Evolutionary conservation across 2,329 filamentous ascomycete species (phyloP), one percentile per base, ranked within the genome.

Genomic region (Exophiala viscosa): DNA sequence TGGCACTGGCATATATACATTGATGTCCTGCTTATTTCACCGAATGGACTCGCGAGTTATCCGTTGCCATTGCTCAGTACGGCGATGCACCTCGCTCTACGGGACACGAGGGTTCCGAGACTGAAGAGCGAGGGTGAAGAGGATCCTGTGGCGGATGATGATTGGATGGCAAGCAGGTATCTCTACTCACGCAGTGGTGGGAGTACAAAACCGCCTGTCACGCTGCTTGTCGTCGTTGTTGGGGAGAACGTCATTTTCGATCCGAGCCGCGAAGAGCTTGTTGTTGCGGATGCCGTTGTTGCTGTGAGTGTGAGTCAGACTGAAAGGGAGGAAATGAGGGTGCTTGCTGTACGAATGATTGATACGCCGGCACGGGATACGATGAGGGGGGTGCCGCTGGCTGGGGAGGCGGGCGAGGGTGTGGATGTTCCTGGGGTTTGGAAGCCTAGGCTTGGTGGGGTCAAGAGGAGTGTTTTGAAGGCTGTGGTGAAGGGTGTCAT

Each of bases 1-100:
- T 99, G 92, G 77, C 92, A 97, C 76, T 99, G 93, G 93, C 89
- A 91, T 73, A 70, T 99, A 52, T 97, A 92, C 72, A 81, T 99
- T 58, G 93, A 99, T 72, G 91, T 96, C 70, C 66, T 88, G 78
- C 36, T 52, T 23, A 50, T 50, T 45, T 57, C 89, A 96, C 68
- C 96, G 90, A n/a, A 87, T 88, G 60, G 59, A 3, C 54, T 60
- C 2, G 54, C 57, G 15, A 44, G 90, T 90, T 61, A 97, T 65
- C 93, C 93, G 0, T 84, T 97, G 6, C 92, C 92, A 1, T 81
- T 99, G 9, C 84, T 99, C 38, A 96, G 90, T 31, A 81, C 97
- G 53, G 95, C 93, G 15, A 92, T 89, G 43, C 91, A 99, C 69
- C 85, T 99, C 55, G 93, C 93, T 2, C 86, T 99, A 42, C 84